Base-by-base conservation (phyloP, 306 rosid genomes). In the Urtica urens region DNA sequence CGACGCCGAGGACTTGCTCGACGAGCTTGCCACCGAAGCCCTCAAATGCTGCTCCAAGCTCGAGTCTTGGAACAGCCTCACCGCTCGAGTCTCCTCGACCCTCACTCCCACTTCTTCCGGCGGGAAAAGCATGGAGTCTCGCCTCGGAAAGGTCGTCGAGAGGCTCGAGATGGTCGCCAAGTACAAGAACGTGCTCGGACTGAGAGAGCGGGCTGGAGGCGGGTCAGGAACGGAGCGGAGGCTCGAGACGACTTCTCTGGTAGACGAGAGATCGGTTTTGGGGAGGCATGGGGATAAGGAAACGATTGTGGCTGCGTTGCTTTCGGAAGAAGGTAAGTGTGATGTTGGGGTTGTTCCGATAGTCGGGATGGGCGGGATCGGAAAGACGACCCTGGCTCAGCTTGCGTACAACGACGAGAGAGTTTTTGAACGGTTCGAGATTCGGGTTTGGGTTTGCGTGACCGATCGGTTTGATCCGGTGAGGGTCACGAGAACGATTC, bases 191-290 rank as follows among this genome's bases (percentile, higher is more conserved):
- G 51, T 63, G 11, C 55, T 77, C 8, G 72, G 74, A 7, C 60
- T 77, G 52, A 66, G 70, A 28, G 72, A 66, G 26, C 58, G 30
- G 45, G 27, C 17, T 55, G 66, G 61, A 10, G 66, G 55, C 57
- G 54, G 52, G 51, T 43, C 50, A 34, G 57, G 20, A 34, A 35
- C n/a, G 40, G 41, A 48, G 1, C 58, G 47, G 18, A 53, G 60
- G 27, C 42, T 57, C 7, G 62, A 59, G 21, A 65, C 84, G 38
- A 69, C 79, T 38, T 77, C 75, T 19, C 59, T 77, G 72, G 67
- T 77, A 17, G 74, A 72, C 16, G 79, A 77, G 59, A 26, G 43
- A 26, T 21, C 27, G 40, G 65, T 69, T 21, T 72, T 40, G 56
- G 79, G 80, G 12, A 66, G 72, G 46, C 10, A 38, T 22, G 55